Percentiles rank a stretch among this genome's conserved stretches.
phyloP scores from a whole-genome alignment of 2,329 filamentous ascomycete species.

The Colletotrichum sp. region DNA sequence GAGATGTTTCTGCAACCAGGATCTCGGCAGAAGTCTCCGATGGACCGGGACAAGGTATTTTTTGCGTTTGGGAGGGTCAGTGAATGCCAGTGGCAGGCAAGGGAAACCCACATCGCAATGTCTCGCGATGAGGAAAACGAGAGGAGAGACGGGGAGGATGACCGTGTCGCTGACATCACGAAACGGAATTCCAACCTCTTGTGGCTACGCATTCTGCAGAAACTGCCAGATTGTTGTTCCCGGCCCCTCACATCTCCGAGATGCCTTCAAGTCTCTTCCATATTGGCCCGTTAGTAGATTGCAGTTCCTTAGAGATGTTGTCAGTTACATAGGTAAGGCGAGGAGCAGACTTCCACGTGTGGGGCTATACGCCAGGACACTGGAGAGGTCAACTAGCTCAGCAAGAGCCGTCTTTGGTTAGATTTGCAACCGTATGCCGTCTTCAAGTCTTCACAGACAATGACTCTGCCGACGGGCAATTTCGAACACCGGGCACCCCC shows the following conservation, averaged over 20 bases:
- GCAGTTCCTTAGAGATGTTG: neutral
- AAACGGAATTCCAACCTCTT: neutral
- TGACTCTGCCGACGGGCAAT: neutral
- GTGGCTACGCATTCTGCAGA: neutral
- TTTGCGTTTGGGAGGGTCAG: neutral
- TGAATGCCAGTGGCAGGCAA: slow-evolving; percentile 11
- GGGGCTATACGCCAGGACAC: neutral
- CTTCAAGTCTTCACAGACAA: neutral
- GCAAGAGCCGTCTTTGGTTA: neutral
- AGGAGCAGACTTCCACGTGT: neutral
- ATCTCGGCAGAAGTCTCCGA: neutral
- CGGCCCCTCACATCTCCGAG: neutral
- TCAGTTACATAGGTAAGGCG: neutral
- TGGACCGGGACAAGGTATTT: neutral
- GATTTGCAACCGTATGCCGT: neutral
- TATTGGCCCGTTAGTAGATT: neutral
- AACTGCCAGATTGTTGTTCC: too few relatives aligned
- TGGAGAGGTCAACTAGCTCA: neutral
- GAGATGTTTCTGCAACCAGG: neutral
- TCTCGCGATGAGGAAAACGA: neutral
- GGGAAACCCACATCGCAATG: neutral
- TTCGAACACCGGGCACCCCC: neutral
- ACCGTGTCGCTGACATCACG: slow-evolving; percentile 3
- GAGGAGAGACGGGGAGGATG: neutral
- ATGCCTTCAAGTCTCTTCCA: neutral